phyloP scores from a whole-genome alignment of 495 filamentous ascomycete species.

The Talaromyces borbonicus region DNA sequence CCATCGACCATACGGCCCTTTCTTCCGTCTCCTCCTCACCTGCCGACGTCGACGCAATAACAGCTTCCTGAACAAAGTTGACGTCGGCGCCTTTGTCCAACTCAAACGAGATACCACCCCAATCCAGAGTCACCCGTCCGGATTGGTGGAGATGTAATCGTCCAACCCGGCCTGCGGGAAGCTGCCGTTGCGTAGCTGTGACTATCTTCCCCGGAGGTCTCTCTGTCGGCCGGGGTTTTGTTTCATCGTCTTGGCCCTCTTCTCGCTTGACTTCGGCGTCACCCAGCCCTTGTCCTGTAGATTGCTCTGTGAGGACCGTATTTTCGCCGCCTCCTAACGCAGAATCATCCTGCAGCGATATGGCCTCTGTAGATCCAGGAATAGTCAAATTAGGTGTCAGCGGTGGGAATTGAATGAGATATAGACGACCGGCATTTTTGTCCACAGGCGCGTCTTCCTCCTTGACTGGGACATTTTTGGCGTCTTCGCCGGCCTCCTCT shows the following conservation, averaged over 20 bases:
- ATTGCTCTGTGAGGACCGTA: constrained; percentile 4
- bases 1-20: constrained; percentile 39
- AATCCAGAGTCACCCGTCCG: constrained; percentile 36
- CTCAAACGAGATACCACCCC: constrained; percentile 41
- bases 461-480: constrained; percentile 12
- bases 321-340: constrained; percentile 6
- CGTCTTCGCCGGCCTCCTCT: constrained; percentile 10
- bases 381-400: constrained; percentile 40
- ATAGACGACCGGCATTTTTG: constrained; percentile 32
- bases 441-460: constrained; percentile 22
- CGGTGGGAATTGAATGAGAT: constrained; percentile 48
- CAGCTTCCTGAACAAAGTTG: constrained; percentile 36
- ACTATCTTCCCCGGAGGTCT: constrained; percentile 18
- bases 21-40: constrained; percentile 15
- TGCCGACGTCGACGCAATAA: constrained; percentile 23
- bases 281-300: constrained; percentile 1
- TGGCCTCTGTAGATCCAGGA: constrained; percentile 13
- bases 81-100: constrained; percentile 33
- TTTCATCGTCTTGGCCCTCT: constrained; percentile 19
- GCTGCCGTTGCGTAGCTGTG: constrained; percentile 29
- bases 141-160: constrained; percentile 45
- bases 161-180: constrained; percentile 47
- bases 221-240: constrained; percentile 16
- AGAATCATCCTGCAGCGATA: constrained; percentile 10
- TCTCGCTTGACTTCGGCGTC: constrained; percentile 24